Base-by-base conservation (phyloP, 2,329 filamentous ascomycete genomes). In the Cryphonectria naterciae region DNA sequence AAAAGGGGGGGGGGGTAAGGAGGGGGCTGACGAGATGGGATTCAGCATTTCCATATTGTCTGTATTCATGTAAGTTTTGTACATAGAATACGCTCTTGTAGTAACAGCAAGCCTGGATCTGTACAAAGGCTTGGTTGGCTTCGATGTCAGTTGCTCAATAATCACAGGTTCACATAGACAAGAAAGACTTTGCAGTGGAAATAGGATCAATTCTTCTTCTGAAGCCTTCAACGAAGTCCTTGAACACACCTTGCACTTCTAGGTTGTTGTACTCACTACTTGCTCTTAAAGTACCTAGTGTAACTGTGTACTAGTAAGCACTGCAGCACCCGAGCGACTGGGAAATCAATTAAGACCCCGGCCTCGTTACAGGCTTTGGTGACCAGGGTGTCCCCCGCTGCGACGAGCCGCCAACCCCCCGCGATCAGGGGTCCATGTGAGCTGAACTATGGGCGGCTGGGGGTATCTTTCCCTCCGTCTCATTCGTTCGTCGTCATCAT, bases 21-120 rank as follows among this genome's bases (percentile, higher is more conserved):
- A n/a, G 46, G 19, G 22, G 17, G 17, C 4, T 6, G 43, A 8
- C 5, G 25, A 37, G 43, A 46, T 64, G 43, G 43, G 62, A 58
- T 60, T 68, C 39, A 65, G 70, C 62, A 69, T 69, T 64, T 67
- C 67, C 62, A 69, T 46, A n/a, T 8, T 63, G 61, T 58, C 22
- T 63, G 61, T 49, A 58, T 58, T 58, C 25, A 58, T 58, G 7
- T 49, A 8, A 2, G 17, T 49, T 32, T 32, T 32, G 46, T 49
- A 49, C 22, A 35, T 58, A 19, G 6, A 58, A 58, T 15, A 19
- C 4, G 19, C 28, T 19, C 25, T 58, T 58, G 54, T 58, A 58
- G 28, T 19, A 32, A 58, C 28, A 2, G 28, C 6, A 19, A 32
- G 28, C 25, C 54, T 19, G 54, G 4, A 17, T 58, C 28, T 58